Conservation (phyloP, 2,329 filamentous ascomycete species). For the Daldinia sp. region DNA sequence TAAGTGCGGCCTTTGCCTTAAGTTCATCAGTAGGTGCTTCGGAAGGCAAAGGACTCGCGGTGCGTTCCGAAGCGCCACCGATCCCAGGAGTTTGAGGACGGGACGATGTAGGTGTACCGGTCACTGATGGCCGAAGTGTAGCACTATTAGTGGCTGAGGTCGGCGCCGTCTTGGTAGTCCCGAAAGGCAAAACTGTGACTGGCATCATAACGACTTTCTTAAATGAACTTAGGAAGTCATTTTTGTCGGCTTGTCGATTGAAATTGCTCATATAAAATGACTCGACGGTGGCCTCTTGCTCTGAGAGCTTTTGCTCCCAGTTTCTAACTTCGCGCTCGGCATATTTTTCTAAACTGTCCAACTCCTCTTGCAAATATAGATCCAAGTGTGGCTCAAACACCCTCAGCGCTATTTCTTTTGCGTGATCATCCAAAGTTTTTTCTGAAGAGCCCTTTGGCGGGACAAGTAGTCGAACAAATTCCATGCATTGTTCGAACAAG, state of each 20-base stretch:
- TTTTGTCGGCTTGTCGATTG: constrained; percentile 93
- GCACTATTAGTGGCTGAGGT: constrained; percentile 44
- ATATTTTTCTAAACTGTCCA: constrained; percentile 81
- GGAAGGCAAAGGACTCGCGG: constrained; percentile 55
- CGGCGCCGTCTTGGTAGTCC: constrained; percentile 51
- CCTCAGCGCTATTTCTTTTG: constrained; percentile 71
- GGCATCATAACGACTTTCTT: constrained; percentile 99
- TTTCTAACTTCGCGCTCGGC: constrained; percentile 79
- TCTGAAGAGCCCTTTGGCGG: constrained; percentile 70
- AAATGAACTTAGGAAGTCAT: constrained; percentile 94
- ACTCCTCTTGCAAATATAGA: constrained; percentile 88
- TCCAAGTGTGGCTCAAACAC: constrained; percentile 95
- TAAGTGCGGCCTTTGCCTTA: constrained; percentile 95
- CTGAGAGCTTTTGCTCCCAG: constrained; percentile 92
- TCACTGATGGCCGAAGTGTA: constrained; percentile 42
- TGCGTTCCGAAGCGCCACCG: constrained; percentile 49
- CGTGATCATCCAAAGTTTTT: constrained; percentile 68
- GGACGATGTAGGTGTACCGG: constrained; percentile 52
- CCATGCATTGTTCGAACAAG: constrained; percentile 84
- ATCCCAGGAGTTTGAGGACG: constrained; percentile 60
- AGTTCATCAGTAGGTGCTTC: constrained; percentile 89
- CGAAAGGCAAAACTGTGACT: constrained; percentile 84
- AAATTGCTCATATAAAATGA: constrained; percentile 96
- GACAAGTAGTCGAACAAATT: constrained; percentile 76
- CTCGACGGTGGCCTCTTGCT: constrained; percentile 89